Percentiles rank a stretch among this genome's conserved stretches.
Conservation (phyloP, 495 filamentous ascomycete species). For the Lophium mytilinum region DNA sequence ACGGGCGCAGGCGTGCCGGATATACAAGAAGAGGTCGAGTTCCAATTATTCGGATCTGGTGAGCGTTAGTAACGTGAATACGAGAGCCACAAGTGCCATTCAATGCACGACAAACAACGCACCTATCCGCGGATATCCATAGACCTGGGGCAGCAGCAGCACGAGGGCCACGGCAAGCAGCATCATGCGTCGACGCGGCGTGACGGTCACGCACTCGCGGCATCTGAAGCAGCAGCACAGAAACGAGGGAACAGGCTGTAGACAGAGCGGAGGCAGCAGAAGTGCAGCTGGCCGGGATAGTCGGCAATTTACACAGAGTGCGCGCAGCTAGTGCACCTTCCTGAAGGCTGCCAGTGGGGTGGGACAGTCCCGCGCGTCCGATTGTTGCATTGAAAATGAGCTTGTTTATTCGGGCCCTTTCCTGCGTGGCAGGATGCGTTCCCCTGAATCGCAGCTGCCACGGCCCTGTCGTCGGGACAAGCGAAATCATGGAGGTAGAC, state of each 20-base stretch:
- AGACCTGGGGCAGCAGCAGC: slow-evolving; percentile 1
- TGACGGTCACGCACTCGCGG: slow-evolving; percentile 1
- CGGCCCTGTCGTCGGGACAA: no score
- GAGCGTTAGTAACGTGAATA: not conserved
- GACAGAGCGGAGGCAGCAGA: not conserved
- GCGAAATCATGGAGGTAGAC: no score
- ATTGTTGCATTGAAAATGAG: slow-evolving; percentile 12
- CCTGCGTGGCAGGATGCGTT: no score
- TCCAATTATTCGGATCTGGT: not conserved
- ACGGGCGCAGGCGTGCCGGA: not conserved
- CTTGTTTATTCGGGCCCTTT: not conserved
- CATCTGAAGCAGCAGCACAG: slow-evolving; percentile 1
- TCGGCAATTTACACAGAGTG: slow-evolving; percentile 9
- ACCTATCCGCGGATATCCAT: slow-evolving; percentile 8
- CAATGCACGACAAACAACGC: not conserved
- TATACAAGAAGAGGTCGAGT: not conserved
- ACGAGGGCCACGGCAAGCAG: slow-evolving; percentile 1
- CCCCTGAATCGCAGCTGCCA: no score
- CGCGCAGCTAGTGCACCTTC: not conserved
- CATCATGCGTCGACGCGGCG: slow-evolving; percentile 11
- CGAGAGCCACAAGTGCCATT: not conserved
- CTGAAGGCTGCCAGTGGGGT: not conserved
- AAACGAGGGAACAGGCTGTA: not conserved
- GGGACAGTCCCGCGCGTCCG: not conserved
- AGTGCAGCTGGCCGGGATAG: slow-evolving; percentile 1